Evolutionary conservation across 768 basidiomycete species (phyloP).

Genomic region (Mycena rebaudengoi): DNA sequence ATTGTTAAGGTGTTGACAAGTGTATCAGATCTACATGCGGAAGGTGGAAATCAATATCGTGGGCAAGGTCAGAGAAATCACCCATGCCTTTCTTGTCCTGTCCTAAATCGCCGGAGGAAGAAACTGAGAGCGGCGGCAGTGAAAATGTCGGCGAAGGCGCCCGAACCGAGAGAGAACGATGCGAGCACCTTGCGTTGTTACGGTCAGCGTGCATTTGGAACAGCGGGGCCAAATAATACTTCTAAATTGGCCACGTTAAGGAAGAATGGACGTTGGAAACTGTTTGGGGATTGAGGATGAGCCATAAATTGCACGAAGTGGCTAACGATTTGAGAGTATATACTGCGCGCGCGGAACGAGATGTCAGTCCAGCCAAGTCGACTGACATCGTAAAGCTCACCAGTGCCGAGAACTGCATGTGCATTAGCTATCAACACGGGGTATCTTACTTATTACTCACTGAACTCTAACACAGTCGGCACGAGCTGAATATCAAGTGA

Average conservation of each 20-base stretch:
- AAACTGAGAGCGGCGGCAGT: constrained; percentile 62
- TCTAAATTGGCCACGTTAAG: constrained; percentile 44
- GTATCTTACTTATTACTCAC: too few species aligned
- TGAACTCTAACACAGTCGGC: too few species aligned
- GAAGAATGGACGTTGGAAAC: constrained; percentile 44
- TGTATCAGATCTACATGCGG: constrained; percentile 55
- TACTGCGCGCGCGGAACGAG: constrained; percentile 43
- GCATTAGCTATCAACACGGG: too few species aligned
- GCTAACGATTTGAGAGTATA: constrained; percentile 57
- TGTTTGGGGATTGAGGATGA: constrained; percentile 24
- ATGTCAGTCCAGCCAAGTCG: too few species aligned
- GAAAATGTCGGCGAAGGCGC: constrained; percentile 58
- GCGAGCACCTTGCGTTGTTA: constrained; percentile 51
- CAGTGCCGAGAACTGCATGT: too few species aligned
- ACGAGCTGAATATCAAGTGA: too few species aligned
- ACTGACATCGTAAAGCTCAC: too few species aligned
- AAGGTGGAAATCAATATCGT: neutral
- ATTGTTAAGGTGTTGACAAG: constrained; percentile 63
- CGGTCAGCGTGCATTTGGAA: neutral
- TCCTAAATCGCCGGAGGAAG: constrained; percentile 63
- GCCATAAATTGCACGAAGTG: neutral
- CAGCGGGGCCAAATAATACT: constrained; percentile 36
- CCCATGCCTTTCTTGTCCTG: constrained; percentile 52
- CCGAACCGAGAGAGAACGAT: constrained; percentile 55
- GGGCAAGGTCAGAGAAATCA: neutral